Base-by-base conservation (phyloP, 2,329 filamentous ascomycete genomes). In the Beauveria rudraprayagi region DNA sequence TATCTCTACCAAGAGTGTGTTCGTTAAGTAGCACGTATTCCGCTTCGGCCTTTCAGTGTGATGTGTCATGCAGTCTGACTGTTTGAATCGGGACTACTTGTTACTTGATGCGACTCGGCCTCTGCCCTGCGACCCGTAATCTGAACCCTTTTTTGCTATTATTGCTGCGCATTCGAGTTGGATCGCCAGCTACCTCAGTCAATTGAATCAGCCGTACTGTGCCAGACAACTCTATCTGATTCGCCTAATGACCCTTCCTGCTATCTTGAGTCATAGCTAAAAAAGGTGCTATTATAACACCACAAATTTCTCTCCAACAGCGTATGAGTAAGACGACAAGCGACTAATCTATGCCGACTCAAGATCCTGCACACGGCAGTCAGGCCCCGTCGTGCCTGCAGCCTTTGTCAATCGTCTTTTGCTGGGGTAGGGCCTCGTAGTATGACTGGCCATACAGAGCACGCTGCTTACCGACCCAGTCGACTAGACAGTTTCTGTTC, bases 1-100 rank as follows among this genome's bases (percentile, higher is more conserved):
- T 37, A 11, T 37, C 34, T 37, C 34, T 37, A 37, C 34, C 34
- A 37, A 37, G 34, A 11, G 34, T 37, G 11, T 34, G 30, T 34
- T 34, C 30, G 30, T 34, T 34, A 34, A 34, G 30, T 34, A 34
- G 10, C 30, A 11, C 30, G 30, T 10, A 34, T 34, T 11, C 10
- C 10, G 30, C 30, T 52, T 52, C 37, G 57, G 24, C 28, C 40
- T 47, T 53, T 53, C 19, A 37, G 48, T 28, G 44, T 47, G 57
- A 60, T 46, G 50, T 60, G 57, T 60, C 48, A 53, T 60, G 57
- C 50, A 54, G 40, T 28, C 50, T 46, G 41, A 26, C 50, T 60
- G 11, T 37, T 60, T 26, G 47, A 53, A 54, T 59, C 56, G 56
- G 46, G 30, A 51, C 56, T 58, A 58, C 50, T 28, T 24, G 43